phyloP scores from a whole-genome alignment of 768 basidiomycete species.

The Lactarius quietus region DNA sequence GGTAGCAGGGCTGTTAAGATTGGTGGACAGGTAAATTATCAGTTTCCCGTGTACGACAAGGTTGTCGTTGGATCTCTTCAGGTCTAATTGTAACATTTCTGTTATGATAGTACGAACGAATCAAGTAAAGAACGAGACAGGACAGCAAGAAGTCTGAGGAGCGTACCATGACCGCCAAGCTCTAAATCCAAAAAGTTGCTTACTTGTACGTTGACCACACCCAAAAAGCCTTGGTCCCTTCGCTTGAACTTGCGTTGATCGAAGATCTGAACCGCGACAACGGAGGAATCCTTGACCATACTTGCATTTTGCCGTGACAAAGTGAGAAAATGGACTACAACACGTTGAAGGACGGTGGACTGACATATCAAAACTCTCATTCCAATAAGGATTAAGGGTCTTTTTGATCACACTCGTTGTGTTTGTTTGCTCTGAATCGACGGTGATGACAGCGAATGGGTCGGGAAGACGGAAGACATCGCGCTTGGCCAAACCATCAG shows the following conservation, averaged over 20 bases:
- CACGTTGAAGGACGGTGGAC: conserved; percentile 29
- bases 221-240: conserved; percentile 96
- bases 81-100: conserved; percentile 94
- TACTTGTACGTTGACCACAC: conserved; percentile 94
- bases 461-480: conserved; percentile 96
- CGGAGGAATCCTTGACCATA: conserved; percentile 95
- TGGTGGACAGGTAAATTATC: conserved; percentile 94
- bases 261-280: conserved; percentile 97
- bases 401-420: conserved; percentile 98
- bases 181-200: conserved; percentile 89
- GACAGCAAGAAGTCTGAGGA: not conserved
- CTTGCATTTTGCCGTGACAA: conserved; percentile 38
- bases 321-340: conserved; percentile 16
- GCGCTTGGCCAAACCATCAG: conserved; percentile 88
- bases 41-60: conserved; percentile 97
- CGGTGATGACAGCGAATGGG: conserved; percentile 97
- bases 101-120: not conserved
- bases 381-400: conserved; percentile 94
- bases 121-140: not conserved
- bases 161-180: conserved; percentile 85
- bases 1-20: conserved; percentile 76
- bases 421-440: conserved; percentile 96
- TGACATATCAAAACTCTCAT: conserved; percentile 96
- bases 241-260: conserved; percentile 99
- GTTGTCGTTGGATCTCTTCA: conserved; percentile 99